Conservation (phyloP, 2,329 filamentous ascomycete genomes). For the Aureobasidium subglaciale region DNA sequence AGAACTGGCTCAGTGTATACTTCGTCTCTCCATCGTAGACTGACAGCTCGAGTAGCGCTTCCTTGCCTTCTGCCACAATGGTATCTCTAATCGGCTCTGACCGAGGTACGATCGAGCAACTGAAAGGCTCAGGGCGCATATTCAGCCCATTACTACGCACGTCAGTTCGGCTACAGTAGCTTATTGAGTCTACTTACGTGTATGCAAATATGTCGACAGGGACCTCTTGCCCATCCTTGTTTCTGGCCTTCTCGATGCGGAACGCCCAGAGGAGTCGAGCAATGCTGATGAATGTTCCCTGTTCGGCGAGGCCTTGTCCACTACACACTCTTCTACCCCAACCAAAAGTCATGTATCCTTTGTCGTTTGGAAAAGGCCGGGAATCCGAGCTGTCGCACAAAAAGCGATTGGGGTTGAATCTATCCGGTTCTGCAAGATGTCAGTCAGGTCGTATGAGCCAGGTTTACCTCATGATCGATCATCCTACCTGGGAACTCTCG, state of each 20-base stretch:
- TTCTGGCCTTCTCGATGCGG: slow-evolving; percentile 38
- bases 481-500: slow-evolving; percentile 14
- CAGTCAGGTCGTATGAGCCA: no score
- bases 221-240: slow-evolving; percentile 38
- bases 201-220: slow-evolving; percentile 52
- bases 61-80: slow-evolving; percentile 46
- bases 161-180: not conserved
- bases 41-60: slow-evolving; percentile 46
- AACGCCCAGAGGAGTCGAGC: slow-evolving; percentile 54
- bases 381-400: slow-evolving; percentile 29
- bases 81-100: slow-evolving; percentile 42
- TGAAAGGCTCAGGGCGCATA: slow-evolving; percentile 51
- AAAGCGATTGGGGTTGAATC: slow-evolving; percentile 17
- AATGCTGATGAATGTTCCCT: slow-evolving; percentile 53
- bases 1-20: slow-evolving; percentile 51
- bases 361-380: slow-evolving; percentile 37
- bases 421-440: slow-evolving; percentile 10
- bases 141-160: slow-evolving; percentile 47
- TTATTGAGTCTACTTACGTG: slow-evolving; percentile 36
- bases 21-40: slow-evolving; percentile 51
- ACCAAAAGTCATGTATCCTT: slow-evolving; percentile 49
- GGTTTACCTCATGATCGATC: no score
- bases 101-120: slow-evolving; percentile 47
- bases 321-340: slow-evolving; percentile 50
- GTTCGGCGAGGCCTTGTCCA: slow-evolving; percentile 51